Percentiles rank a stretch among this genome's conserved stretches.
Evolutionary conservation across 2,329 filamentous ascomycete species (phyloP).

Genomic region (Pseudogymnoascus sp.): DNA sequence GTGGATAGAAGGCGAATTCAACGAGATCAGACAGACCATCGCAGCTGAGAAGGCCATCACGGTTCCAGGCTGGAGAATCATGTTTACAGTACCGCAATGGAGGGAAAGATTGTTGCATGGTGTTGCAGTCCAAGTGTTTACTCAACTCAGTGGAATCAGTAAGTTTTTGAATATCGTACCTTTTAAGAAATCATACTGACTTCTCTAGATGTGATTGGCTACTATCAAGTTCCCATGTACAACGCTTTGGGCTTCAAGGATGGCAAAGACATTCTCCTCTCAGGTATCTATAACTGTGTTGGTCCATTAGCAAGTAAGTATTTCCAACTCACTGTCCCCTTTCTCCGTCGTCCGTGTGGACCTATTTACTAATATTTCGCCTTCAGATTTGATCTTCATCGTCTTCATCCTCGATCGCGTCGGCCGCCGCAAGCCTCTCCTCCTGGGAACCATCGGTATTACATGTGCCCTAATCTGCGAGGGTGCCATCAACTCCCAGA

Average conservation of each 20-base stretch:
- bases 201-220: conserved; percentile 49
- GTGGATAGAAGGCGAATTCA: conserved; percentile 50
- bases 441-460: conserved; percentile 48
- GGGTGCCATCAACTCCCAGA: conserved; percentile 48
- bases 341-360: not conserved
- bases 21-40: conserved; percentile 55
- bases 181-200: not conserved
- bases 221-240: conserved; percentile 56
- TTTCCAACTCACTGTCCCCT: conserved; percentile 26
- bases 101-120: conserved; percentile 56
- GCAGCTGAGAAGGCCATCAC: conserved; percentile 50
- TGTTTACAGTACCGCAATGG: conserved; percentile 53
- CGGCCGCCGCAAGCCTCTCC: conserved; percentile 43
- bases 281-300: conserved; percentile 54
- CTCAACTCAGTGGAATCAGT: conserved; percentile 56
- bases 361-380: not conserved
- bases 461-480: conserved; percentile 53
- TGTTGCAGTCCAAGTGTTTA: conserved; percentile 56
- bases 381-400: conserved; percentile 50
- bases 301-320: conserved; percentile 38
- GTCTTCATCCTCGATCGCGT: conserved; percentile 48
- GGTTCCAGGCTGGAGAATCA: conserved; percentile 45
- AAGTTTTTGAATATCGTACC: conserved; percentile 13
- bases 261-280: conserved; percentile 45
- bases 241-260: conserved; percentile 49